Evolutionary conservation across 2,329 filamentous ascomycete species (phyloP).

Genomic region (Fusarium duplospermum): DNA sequence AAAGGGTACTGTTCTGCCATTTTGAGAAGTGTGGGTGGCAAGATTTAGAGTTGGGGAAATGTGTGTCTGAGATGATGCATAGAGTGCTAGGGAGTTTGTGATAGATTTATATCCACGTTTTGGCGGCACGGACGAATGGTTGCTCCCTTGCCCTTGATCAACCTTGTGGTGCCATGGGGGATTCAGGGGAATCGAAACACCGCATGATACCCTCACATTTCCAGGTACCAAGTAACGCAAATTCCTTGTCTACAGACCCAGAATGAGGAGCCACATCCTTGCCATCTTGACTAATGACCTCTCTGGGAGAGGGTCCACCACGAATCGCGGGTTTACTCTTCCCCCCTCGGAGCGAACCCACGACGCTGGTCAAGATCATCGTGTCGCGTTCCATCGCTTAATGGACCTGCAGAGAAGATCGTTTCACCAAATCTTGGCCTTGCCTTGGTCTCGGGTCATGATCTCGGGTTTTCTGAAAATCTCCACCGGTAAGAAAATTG

Average conservation of each 20-base stretch:
- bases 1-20: constrained; percentile 43
- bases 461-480: not conserved
- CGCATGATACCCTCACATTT: not conserved
- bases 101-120: constrained; percentile 20
- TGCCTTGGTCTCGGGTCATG: constrained; percentile 13
- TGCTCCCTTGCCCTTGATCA: not conserved
- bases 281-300: not conserved
- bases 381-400: not conserved
- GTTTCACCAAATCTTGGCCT: constrained; percentile 3
- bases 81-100: not conserved
- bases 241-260: not conserved
- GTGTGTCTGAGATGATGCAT: not conserved
- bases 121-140: not conserved
- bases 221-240: not conserved
- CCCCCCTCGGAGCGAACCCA: not conserved
- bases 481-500: not conserved
- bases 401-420: not conserved
- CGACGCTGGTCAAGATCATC: constrained; percentile 8
- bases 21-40: not conserved
- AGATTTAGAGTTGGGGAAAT: not conserved
- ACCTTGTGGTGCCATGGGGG: not conserved
- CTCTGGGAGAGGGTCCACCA: not conserved
- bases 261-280: constrained; percentile 6
- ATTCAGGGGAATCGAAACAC: not conserved
- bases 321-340: constrained; percentile 22